Evolutionary conservation across 1,139 yeast species (phyloP), one percentile per base, ranked within the genome.

Genomic region (Debaryomyces subglobosus): DNA sequence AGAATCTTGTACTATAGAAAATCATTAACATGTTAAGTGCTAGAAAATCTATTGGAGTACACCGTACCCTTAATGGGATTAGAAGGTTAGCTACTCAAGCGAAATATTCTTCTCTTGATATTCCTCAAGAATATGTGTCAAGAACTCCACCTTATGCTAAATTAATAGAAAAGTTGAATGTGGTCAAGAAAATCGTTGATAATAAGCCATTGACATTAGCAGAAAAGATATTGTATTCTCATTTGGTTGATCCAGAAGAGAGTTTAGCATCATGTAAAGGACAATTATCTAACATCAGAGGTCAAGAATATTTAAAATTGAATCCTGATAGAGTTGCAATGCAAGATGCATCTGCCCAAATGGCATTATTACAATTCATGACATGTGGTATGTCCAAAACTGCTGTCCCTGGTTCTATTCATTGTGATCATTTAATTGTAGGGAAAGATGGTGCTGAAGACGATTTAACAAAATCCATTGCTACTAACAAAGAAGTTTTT

Each of bases 301-400:
- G 99, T 45, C 68, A 81, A 52, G 82, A 89, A 51, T 94, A 94
- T 67, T 81, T 94, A 65, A 94, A 94, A 74, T 78, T 94, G 59
- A 81, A 85, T 64, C 99, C 99, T n/a, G 99, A 94, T 67, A 81
- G 99, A 62, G 99, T 94, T 18, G 99, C 99, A 23, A 92, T 92
- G 97, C 99, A 94, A 74, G 99, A 94, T 73, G 99, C 99, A 1
- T 88, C 96, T 21, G 99, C 99, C 2, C 99, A 94, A 72, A 94
- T 92, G 89, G 99, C 99, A 2, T 75, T 94, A 55, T 74, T 94
- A 55, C 99, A 94, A 71, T 94, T 94, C 70, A 92, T 94, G 96
- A 90, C 98, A 27, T 89, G 97, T 61, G 97, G 97, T 16, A 83
- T 92, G 84, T 65, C 82, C 43, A 74, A 84, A 29, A 89, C 97